Base-by-base conservation (phyloP, 1,284 basidiomycete genomes). In the Fomitopsis palustris region DNA sequence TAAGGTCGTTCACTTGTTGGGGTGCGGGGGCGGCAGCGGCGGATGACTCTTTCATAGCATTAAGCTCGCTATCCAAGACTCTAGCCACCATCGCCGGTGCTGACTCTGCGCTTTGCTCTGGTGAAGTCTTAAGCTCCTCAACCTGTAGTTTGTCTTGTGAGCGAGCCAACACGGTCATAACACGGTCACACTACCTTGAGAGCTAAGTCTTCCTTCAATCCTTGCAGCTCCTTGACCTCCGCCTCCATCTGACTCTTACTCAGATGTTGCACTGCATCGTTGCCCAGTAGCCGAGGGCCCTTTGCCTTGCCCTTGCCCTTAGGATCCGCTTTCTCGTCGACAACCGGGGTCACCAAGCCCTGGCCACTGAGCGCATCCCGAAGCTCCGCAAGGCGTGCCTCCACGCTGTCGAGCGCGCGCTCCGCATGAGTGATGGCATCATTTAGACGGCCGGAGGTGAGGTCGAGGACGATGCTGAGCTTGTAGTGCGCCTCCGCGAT, bases 401-500 rank as follows among this genome's bases (percentile, higher is more conserved):
- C 79, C 10, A 95, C 88, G 60, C 90, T 92, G 62, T 84, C 82
- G 8, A 93, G 75, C 0, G 93, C 93, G 57, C 83, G 82, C 71
- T 91, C 85, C 2, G 90, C 92, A 61, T 96, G 92, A 16, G 73
- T 65, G 42, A 96, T 90, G 0, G 93, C 87, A 55, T 91, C 89
- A n/a, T 85, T 77, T 2, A 95, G 82, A 9, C 87, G 82, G 3
- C 90, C 89, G 0, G 92, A 84, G 0, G 90, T 92, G 49, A 95
- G 82, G 72, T 96, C 94, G 39, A 95, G 85, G 7, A 91, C 93
- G 66, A 95, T 92, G 67, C 89, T 92, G 62, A 96, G 81, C 70
- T 95, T 94, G 71, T 94, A 96, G 71, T 95, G 93, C 2, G 88
- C 91, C 70, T 93, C 91, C 0, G 94, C 93, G 66, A 96, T 87